Percentiles rank a stretch among this genome's conserved stretches.
These are phyloP conservation scores for Cinchona pubescens DNA, from an alignment of 257 asterid species.

Conservation along the genomic window DNA sequence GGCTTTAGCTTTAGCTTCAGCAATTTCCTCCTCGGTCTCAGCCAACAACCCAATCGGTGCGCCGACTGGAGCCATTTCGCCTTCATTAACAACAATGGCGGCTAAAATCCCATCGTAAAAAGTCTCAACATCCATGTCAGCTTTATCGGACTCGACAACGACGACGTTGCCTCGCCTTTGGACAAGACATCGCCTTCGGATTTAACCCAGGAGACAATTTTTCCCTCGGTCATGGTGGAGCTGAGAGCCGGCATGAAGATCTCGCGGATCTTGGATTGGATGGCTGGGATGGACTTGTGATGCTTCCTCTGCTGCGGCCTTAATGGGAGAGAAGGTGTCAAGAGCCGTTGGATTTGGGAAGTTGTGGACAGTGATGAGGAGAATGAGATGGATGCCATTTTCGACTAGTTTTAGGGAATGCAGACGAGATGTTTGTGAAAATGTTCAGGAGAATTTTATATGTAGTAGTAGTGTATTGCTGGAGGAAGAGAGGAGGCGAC, in stretches of 20 bases:
- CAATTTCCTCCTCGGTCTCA: conserved; percentile 57
- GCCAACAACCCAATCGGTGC: conserved; percentile 67
- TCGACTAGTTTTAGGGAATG: background rate
- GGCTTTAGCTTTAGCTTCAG: conserved; percentile 61
- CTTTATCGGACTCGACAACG: conserved; percentile 82
- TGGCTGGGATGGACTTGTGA: conserved; percentile 22
- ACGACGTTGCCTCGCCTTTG: conserved; percentile 82
- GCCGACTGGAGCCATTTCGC: conserved; percentile 70
- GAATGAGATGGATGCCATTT: conserved; percentile 45
- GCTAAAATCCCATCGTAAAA: conserved; percentile 74
- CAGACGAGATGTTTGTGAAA: background rate
- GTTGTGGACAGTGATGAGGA: conserved; percentile 59
- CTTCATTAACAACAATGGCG: conserved; percentile 70
- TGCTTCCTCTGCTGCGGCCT: conserved; percentile 12
- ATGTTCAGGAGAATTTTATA: background rate
- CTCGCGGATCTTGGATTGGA: conserved; percentile 76
- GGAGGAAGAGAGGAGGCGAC: conserved; percentile 29
- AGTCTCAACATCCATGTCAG: conserved; percentile 83
- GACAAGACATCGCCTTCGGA: conserved; percentile 75
- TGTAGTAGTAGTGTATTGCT: background rate
- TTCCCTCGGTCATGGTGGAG: conserved; percentile 94
- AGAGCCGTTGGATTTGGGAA: conserved; percentile 38
- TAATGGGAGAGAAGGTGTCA: conserved; percentile 29
- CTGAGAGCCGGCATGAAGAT: conserved; percentile 94
- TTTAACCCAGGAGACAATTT: conserved; percentile 78